These are phyloP conservation scores for Arthrobotrys megalospora DNA, from an alignment of 2,329 filamentous ascomycete species.

Conservation along the genomic window DNA sequence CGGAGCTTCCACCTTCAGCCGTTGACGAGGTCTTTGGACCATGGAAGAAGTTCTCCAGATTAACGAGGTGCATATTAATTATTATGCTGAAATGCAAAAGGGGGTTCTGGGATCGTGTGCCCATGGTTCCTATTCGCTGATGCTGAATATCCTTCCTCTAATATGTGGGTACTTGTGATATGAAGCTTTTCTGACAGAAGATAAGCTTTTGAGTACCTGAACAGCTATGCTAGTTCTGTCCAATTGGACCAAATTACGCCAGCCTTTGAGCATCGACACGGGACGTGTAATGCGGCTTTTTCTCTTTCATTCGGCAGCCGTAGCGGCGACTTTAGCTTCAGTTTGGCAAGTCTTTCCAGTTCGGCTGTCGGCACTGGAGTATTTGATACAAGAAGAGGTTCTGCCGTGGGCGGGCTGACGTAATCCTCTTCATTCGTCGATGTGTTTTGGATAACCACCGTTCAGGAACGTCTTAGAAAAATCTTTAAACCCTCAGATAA, in stretches of 20 bases:
- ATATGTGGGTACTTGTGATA: conserved; percentile 39
- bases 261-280: conserved; percentile 39
- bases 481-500: neutral
- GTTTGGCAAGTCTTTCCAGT: conserved; percentile 46
- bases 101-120: conserved; percentile 27
- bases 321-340: conserved; percentile 44
- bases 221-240: conserved; percentile 30
- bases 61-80: conserved; percentile 28
- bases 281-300: conserved; percentile 48
- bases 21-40: conserved; percentile 34
- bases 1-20: conserved; percentile 28
- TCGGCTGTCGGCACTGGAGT: conserved; percentile 58
- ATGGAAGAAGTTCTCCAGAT: conserved; percentile 29
- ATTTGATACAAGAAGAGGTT: conserved; percentile 11
- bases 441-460: neutral
- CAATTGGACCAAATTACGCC: conserved; percentile 8
- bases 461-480: conserved; percentile 3
- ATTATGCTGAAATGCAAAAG: conserved; percentile 34
- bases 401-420: conserved; percentile 25
- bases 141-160: conserved; percentile 4
- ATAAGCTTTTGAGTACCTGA: conserved; percentile 56
- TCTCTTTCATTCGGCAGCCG: neutral
- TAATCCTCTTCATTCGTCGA: neutral
- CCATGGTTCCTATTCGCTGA: conserved; percentile 41
- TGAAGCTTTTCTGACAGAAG: conserved; percentile 61